These are phyloP conservation scores for Lachnellula hyalina DNA, from an alignment of 2,329 filamentous ascomycete species.

Conservation along the genomic window DNA sequence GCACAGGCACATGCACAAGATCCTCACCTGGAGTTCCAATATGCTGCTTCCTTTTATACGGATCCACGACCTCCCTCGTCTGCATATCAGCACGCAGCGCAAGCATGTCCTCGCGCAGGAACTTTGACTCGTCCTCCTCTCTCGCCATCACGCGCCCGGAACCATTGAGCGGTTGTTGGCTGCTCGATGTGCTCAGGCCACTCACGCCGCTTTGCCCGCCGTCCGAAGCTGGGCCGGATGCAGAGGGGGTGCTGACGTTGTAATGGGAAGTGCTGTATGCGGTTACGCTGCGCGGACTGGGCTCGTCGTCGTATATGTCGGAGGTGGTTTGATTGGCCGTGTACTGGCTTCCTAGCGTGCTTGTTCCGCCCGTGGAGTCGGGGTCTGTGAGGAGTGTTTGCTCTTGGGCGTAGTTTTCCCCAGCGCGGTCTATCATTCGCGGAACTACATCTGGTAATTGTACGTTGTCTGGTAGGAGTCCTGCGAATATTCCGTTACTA, in stretches of 20 bases:
- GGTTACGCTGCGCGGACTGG: constrained; percentile 1
- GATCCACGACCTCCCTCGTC: constrained; percentile 12
- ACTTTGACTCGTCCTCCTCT: constrained; percentile 11
- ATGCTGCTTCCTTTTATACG: constrained; percentile 14
- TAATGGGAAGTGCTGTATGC: constrained; percentile 1
- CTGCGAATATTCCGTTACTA: constrained; percentile 48
- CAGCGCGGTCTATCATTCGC: constrained; percentile 27
- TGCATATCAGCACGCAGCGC: constrained; percentile 10
- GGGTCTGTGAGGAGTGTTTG: constrained; percentile 15
- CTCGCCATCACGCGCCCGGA: constrained; percentile 1
- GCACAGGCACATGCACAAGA: constrained; percentile 24
- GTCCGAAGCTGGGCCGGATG: neutral
- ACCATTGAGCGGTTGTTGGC: neutral
- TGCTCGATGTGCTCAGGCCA: neutral
- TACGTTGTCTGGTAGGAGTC: constrained; percentile 47
- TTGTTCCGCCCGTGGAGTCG: constrained; percentile 33
- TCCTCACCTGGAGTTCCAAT: constrained; percentile 22
- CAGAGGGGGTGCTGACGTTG: neutral
- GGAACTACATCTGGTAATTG: constrained; percentile 33
- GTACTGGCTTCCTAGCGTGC: constrained; percentile 51
- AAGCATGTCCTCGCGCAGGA: constrained; percentile 14
- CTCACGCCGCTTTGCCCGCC: neutral
- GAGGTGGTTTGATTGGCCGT: constrained; percentile 44
- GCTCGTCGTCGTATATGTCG: constrained; percentile 11
- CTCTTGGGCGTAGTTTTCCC: constrained; percentile 18